Evolutionary conservation across 352 stramenopile species (phyloP).

Genomic region (Pythium periplocum): DNA sequence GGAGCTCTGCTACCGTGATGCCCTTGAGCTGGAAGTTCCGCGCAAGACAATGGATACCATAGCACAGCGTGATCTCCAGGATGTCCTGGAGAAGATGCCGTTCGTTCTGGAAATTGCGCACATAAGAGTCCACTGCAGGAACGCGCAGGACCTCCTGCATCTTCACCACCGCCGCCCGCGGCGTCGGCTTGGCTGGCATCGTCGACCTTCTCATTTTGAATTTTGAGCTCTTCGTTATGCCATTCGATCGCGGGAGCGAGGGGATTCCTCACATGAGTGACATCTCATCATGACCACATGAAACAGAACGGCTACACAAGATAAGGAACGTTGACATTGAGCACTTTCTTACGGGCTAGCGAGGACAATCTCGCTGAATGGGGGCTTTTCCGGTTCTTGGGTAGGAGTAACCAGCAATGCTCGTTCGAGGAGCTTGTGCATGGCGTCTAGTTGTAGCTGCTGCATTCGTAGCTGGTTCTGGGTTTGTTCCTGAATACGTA

Average conservation of each 20-base stretch:
- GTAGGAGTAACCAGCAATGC: slow-evolving; percentile 5
- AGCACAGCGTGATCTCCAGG: slow-evolving; percentile 65
- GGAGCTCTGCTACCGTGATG: slow-evolving; percentile 55
- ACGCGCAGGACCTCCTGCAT: slow-evolving; percentile 19
- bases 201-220: too few species aligned
- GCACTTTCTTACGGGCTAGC: too few species aligned
- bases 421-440: slow-evolving; percentile 36
- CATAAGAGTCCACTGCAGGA: slow-evolving; percentile 47
- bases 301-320: too few species aligned
- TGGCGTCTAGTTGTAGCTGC: slow-evolving; percentile 51
- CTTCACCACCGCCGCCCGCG: slow-evolving; percentile 13
- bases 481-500: slow-evolving; percentile 29
- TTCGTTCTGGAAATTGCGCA: slow-evolving; percentile 65
- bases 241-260: too few species aligned
- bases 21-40: slow-evolving; percentile 60
- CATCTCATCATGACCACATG: neutral
- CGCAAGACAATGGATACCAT: slow-evolving; percentile 61
- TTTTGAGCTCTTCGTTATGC: too few species aligned
- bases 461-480: slow-evolving; percentile 52
- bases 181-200: neutral
- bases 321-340: too few species aligned
- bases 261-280: slow-evolving; percentile 1
- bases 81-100: slow-evolving; percentile 43
- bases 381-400: slow-evolving; percentile 21
- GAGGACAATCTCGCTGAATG: slow-evolving; percentile 40